These are phyloP conservation scores for Phalaenopsis aphrodite DNA, from an alignment of 106 monocot species.

Conservation along the genomic window DNA sequence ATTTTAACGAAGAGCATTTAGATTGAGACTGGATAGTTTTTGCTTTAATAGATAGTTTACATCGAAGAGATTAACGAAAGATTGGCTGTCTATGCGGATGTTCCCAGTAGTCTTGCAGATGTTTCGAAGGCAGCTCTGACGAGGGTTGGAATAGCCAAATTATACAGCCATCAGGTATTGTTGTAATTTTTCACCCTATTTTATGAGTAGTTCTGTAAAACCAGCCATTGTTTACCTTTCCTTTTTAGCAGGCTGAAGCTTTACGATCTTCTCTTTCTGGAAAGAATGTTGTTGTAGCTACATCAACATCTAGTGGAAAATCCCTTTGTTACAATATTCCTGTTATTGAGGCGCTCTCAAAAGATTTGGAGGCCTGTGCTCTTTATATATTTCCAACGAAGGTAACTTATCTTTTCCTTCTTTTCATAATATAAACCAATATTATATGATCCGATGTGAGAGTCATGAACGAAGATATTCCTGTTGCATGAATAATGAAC, in stretches of 20 bases:
- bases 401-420: constrained; percentile 24
- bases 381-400: constrained; percentile 96
- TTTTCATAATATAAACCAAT: neutral
- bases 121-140: constrained; percentile 32
- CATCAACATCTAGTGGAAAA: constrained; percentile 98
- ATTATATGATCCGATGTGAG: neutral
- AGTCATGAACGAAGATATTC: neutral
- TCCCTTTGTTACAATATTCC: constrained; percentile 94
- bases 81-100: constrained; percentile 40
- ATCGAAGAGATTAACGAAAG: constrained; percentile 53
- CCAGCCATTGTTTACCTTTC: constrained; percentile 9
- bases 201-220: neutral
- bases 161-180: constrained; percentile 73
- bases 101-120: constrained; percentile 41
- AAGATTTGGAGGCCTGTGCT: constrained; percentile 51
- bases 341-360: constrained; percentile 67
- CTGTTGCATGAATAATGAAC: neutral
- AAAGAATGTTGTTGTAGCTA: constrained; percentile 73
- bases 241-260: constrained; percentile 50
- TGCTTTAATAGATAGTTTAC: constrained; percentile 58
- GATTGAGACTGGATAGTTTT: constrained; percentile 1
- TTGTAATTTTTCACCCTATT: neutral
- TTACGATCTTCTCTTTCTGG: constrained; percentile 54
- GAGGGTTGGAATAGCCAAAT: constrained; percentile 49
- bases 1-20: neutral